phyloP scores from a whole-genome alignment of 163 green algal genomes.

The Chlamydomonas reinhardtii region DNA sequence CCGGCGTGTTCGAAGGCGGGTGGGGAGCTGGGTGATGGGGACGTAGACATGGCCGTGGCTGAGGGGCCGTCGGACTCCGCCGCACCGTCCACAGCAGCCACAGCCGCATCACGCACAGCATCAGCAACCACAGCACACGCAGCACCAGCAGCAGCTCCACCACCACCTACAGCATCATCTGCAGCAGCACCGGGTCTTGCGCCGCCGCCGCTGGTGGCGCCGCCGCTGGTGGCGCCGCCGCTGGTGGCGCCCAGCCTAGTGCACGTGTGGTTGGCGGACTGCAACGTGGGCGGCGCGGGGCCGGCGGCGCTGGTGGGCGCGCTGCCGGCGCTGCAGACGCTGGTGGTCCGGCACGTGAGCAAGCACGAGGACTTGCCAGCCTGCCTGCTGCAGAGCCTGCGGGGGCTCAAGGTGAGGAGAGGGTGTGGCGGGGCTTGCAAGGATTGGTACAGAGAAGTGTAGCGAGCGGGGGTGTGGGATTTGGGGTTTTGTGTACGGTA shows the following conservation, averaged over 20 bases:
- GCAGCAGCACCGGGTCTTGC: too few species aligned
- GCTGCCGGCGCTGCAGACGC: constrained; percentile 36
- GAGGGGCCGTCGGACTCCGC: too few species aligned
- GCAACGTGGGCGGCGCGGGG: constrained; percentile 14
- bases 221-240: neutral
- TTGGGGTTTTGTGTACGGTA: too few species aligned
- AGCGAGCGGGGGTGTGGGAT: too few species aligned
- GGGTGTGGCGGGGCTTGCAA: neutral
- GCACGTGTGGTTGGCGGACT: constrained; percentile 48
- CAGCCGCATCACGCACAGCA: too few species aligned
- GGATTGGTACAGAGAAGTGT: too few species aligned
- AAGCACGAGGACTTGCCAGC: constrained; percentile 27
- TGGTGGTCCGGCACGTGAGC: constrained; percentile 33
- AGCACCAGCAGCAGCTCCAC: too few species aligned
- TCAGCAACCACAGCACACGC: too few species aligned
- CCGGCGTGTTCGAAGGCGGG: too few species aligned
- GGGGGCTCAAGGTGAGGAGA: constrained; percentile 4
- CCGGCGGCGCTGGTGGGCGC: neutral
- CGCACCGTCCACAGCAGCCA: too few species aligned
- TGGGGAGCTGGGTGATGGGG: neutral
- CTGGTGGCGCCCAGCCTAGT: neutral
- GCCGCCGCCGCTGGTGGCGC: too few species aligned
- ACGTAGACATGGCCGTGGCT: neutral
- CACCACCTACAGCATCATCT: too few species aligned
- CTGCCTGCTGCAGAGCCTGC: constrained; percentile 6